Evolutionary conservation across 1,284 basidiomycete species (phyloP), one percentile per base, ranked within the genome.

Genomic region (Baeospora myosura): DNA sequence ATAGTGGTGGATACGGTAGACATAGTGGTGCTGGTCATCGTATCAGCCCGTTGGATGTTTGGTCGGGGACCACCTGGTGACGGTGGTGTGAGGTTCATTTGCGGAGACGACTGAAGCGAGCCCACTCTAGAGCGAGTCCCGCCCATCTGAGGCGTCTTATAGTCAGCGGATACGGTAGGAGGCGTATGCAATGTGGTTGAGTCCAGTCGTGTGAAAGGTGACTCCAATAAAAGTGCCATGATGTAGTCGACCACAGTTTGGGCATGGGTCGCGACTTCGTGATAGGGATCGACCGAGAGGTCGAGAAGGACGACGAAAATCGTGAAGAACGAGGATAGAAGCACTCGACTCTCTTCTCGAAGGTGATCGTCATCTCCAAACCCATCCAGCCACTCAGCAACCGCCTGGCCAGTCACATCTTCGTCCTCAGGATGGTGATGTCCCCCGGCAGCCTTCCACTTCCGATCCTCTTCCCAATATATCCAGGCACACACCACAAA

Each of bases 401-500:
- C 69, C 0, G 90, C 87, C 47, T 76, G 71, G 18, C 66, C 71
- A 0, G 81, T 74, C 28, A 92, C 64, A 29, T 86, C 84, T 37
- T 87, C 81, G 14, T 70, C 68, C n/a, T 34, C 33, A 5, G 26
- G 32, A 31, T 64, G 57, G 28, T 67, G 65, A 47, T 60, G 55
- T 20, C 60, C 54, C n/a, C 58, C 54, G 26, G 57, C 58, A 28
- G 62, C 50, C 43, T 69, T 65, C 72, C 78, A 75, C 53, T 75
- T 69, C 48, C 79, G 66, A 50, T 88, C 81, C 59, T 92, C 88
- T 58, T 95, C 88, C 81, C 89, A 91, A 65, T 94, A 93, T 20
- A 91, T 66, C 91, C 95, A 98, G 0, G 95, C 93, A 42, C 94
- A 95, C 24, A 94, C 81, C 36, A 95, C 33, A 53, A 98, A 93